Percentiles rank a stretch among this genome's conserved stretches.
phyloP scores from a whole-genome alignment of 768 basidiomycete genomes.

The Pulveroboletus ravenelii region DNA sequence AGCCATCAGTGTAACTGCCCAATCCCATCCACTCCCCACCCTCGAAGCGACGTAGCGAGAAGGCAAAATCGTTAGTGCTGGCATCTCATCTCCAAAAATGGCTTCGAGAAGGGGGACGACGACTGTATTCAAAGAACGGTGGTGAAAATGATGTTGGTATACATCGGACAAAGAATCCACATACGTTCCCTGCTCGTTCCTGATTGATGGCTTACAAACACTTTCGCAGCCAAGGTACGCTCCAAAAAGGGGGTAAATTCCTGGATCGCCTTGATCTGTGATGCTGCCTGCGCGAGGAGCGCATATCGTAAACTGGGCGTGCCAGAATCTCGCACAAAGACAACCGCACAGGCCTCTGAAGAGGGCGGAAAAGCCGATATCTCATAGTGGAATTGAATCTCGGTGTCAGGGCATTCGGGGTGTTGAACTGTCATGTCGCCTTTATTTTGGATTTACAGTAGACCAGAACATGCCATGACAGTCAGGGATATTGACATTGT shows the following conservation, averaged over 20 bases:
- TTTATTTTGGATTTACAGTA: conserved; percentile 1
- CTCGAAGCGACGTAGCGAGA: conserved; percentile 20
- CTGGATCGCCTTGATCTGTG: conserved; percentile 11
- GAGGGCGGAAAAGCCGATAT: conserved; percentile 41
- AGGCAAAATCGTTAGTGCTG: conserved; percentile 27
- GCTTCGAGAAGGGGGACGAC: conserved; percentile 15
- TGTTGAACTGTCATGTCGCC: conserved; percentile 11
- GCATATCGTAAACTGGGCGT: conserved; percentile 1
- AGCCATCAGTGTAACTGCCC: conserved; percentile 27
- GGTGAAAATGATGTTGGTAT: background rate
- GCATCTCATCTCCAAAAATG: conserved; percentile 23
- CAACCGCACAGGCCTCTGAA: conserved; percentile 37
- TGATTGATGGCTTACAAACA: conserved; percentile 17
- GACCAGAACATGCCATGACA: background rate
- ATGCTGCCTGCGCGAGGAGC: conserved; percentile 8
- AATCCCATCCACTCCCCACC: conserved; percentile 22
- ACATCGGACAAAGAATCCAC: conserved; percentile 3
- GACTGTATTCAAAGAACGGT: conserved; percentile 4
- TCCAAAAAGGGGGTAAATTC: conserved; percentile 19
- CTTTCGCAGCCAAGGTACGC: conserved; percentile 23
- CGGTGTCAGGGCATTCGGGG: conserved; percentile 1
- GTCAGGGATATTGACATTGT: background rate
- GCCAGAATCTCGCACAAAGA: conserved; percentile 38
- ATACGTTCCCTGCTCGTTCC: conserved; percentile 10
- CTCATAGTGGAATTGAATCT: conserved; percentile 41